Evolutionary conservation across 192 early-diverging fungal species (phyloP).

Genomic region (Linnemannia zychae): DNA sequence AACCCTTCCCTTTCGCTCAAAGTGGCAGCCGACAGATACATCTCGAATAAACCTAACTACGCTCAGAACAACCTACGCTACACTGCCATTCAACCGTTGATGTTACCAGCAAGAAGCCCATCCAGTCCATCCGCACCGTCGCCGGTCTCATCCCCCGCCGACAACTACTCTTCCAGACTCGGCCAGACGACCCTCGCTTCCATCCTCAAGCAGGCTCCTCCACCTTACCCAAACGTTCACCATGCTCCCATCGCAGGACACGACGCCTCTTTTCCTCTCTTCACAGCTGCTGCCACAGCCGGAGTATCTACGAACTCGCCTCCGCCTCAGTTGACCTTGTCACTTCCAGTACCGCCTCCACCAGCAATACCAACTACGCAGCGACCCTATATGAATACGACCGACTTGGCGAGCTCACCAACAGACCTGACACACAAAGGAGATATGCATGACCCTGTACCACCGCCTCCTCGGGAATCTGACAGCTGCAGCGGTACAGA

Average conservation of each 20-base stretch:
- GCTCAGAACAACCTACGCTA: not conserved
- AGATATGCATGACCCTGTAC: conserved; percentile 1
- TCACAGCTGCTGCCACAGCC: not conserved
- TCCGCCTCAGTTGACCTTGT: not conserved
- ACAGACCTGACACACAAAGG: not conserved
- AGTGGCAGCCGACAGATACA: too few relatives aligned
- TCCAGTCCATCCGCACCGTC: not conserved
- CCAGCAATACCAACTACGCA: not conserved
- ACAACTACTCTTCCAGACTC: not conserved
- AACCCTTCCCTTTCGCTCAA: too few relatives aligned
- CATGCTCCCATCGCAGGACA: not conserved
- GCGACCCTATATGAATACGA: not conserved
- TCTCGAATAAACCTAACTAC: too few relatives aligned
- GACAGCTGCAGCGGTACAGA: not conserved
- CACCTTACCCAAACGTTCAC: conserved; percentile 17
- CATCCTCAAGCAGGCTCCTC: conserved; percentile 19
- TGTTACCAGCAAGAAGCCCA: not conserved
- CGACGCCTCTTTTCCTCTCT: not conserved
- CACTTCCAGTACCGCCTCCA: not conserved
- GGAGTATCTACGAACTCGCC: not conserved
- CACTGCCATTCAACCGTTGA: not conserved
- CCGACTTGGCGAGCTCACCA: not conserved
- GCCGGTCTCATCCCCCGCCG: not conserved
- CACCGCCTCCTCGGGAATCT: not conserved
- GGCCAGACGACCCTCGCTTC: conserved; percentile 1